A percentile compares a stretch with the other conserved stretches of the same genome.
Evolutionary conservation across 306 rosid species (phyloP).

Genomic region (Cucurbita pepo): DNA sequence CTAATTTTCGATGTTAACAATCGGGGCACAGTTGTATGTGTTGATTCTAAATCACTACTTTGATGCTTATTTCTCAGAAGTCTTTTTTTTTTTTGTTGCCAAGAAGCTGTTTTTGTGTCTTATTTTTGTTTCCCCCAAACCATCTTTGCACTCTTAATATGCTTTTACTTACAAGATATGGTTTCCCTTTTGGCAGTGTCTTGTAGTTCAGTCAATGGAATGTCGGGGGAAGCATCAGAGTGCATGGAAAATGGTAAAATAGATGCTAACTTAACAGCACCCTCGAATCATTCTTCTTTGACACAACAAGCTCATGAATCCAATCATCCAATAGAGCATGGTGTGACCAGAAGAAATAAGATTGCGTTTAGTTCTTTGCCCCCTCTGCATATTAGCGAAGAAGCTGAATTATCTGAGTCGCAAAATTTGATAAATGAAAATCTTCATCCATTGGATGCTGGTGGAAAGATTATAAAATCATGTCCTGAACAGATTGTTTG

Average conservation of each 20-base stretch:
- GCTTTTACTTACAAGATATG: not conserved
- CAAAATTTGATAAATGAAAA: slow-evolving; percentile 7
- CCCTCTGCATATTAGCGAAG: slow-evolving; percentile 23
- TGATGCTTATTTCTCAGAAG: not conserved
- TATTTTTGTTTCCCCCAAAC: not conserved
- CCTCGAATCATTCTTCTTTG: slow-evolving; percentile 14
- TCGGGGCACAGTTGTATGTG: too few species aligned
- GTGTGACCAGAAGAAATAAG: slow-evolving; percentile 14
- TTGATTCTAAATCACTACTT: too few species aligned
- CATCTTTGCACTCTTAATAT: not conserved
- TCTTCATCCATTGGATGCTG: slow-evolving; percentile 7
- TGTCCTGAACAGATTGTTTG: slow-evolving; percentile 13
- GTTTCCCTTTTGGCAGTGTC: slow-evolving; percentile 9
- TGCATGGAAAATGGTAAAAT: slow-evolving; percentile 18
- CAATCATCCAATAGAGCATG: slow-evolving; percentile 14
- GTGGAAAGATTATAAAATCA: slow-evolving; percentile 17
- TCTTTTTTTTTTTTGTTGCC: not conserved
- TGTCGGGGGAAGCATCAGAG: slow-evolving; percentile 14
- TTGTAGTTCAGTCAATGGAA: slow-evolving; percentile 25
- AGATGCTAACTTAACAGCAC: slow-evolving; percentile 9
- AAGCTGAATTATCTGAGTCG: slow-evolving; percentile 8
- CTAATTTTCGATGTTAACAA: too few species aligned
- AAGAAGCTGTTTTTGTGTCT: not conserved
- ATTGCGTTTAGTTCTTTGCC: slow-evolving; percentile 32
- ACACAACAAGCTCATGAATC: slow-evolving; percentile 19